These are phyloP conservation scores for Gossypium raimondii DNA, from an alignment of 345 rosid species.

Conservation along the genomic window DNA sequence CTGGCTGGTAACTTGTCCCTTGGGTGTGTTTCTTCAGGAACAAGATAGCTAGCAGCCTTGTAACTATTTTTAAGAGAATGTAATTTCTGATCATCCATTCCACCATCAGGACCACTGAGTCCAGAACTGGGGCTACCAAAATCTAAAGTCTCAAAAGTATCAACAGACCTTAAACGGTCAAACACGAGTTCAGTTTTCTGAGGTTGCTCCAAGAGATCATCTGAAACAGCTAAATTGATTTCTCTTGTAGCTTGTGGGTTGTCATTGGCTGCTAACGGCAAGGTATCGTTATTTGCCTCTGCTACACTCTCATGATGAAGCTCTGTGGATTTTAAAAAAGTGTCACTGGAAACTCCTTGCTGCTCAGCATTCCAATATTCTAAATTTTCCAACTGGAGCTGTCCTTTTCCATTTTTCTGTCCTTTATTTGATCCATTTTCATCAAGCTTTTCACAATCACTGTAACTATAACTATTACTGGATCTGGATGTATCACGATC, in stretches of 20 bases:
- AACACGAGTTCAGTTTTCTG: conserved; percentile 14
- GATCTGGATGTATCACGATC: background rate
- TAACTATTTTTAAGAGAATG: conserved; percentile 24
- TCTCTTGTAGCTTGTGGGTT: conserved; percentile 6
- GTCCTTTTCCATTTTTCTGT: conserved; percentile 22
- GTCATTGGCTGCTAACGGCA: conserved; percentile 3
- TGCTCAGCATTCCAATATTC: conserved; percentile 9
- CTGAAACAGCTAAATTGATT: background rate
- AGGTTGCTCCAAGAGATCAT: conserved; percentile 17
- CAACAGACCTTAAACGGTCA: conserved; percentile 22
- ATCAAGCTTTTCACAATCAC: conserved; percentile 12
- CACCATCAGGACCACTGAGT: conserved; percentile 37
- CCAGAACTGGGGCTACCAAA: conserved; percentile 42
- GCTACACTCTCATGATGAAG: conserved; percentile 17
- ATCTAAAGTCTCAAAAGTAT: conserved; percentile 33
- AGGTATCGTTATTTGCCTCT: conserved; percentile 22
- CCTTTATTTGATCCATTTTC: conserved; percentile 24
- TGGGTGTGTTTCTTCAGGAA: conserved; percentile 32
- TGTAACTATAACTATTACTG: background rate
- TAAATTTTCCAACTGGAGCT: conserved; percentile 11
- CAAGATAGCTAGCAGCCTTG: conserved; percentile 24
- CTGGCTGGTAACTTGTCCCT: conserved; percentile 31
- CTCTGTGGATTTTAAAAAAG: background rate
- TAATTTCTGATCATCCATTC: conserved; percentile 39
- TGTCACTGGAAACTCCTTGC: conserved; percentile 16